These are phyloP conservation scores for Juncus effusus DNA, from an alignment of 176 grass and related monocot species.

Conservation along the genomic window DNA sequence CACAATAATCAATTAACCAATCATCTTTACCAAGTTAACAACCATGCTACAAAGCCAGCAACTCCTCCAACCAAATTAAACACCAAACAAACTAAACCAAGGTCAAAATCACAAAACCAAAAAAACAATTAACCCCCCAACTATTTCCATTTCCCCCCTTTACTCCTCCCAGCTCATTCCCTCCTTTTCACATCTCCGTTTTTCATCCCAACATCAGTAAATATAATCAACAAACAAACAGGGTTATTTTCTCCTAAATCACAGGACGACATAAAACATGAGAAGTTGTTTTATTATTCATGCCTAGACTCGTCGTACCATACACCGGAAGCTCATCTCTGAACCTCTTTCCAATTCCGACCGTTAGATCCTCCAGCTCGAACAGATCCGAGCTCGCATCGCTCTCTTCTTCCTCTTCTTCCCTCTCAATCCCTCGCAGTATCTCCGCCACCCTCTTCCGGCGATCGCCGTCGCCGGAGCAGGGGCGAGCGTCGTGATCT, in stretches of 20 bases:
- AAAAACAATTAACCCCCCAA: too few species aligned
- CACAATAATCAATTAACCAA: too few species aligned
- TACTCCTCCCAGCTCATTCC: not conserved
- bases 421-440: slow-evolving; percentile 58
- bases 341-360: slow-evolving; percentile 29
- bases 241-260: slow-evolving; percentile 14
- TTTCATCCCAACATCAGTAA: not conserved
- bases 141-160: too few species aligned
- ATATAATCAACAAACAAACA: not conserved
- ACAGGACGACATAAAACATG: slow-evolving; percentile 29
- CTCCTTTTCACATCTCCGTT: not conserved
- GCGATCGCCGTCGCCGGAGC: slow-evolving; percentile 33
- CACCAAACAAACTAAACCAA: too few species aligned
- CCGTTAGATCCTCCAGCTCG: slow-evolving; percentile 75
- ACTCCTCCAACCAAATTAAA: too few species aligned
- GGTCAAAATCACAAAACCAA: too few species aligned
- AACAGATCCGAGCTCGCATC: slow-evolving; percentile 99
- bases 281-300: slow-evolving; percentile 41
- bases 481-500: slow-evolving; percentile 8
- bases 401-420: slow-evolving; percentile 65
- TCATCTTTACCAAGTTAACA: too few species aligned
- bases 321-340: slow-evolving; percentile 94
- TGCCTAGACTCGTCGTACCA: slow-evolving; percentile 67
- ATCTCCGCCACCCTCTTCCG: slow-evolving; percentile 53
- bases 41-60: too few species aligned